Base-by-base conservation (phyloP, 2,329 filamentous ascomycete species). In the Chaetomium strumarium region DNA sequence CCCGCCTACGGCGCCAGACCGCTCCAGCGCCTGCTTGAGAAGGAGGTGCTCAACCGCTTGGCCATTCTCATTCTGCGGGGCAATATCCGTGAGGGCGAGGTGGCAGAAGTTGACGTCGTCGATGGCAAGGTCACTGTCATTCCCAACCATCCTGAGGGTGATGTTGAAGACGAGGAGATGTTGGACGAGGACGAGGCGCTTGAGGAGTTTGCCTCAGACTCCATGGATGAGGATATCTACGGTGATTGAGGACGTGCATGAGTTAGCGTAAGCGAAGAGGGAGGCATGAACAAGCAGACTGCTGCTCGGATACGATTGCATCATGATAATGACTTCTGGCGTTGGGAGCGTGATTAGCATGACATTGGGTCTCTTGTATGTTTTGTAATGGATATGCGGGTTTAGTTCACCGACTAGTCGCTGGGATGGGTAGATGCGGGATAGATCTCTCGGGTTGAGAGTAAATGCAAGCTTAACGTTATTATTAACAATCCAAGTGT, bases 1-100 rank as follows among this genome's bases (percentile, higher is more conserved):
- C 93, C 93, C 1, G 90, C 89, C 1, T 99, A 99, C 64, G 93
- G 93, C 69, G 93, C 93, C 38, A 81, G 93, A 53, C 93, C 93
- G 34, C 75, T 99, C 19, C 83, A 86, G 16, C 81, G 93, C 49
- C 81, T 99, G 55, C 96, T 99, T 62, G 93, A 99, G 75, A 93
- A 93, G 72, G 93, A 99, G 70, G 90, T 99, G 2, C 83, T 99
- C 64, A 99, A 99, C 72, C 84, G 85, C 46, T 75, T 99, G 58
- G 93, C 93, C 1, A 88, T 99, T 38, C 79, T 97, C 58, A 95
- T 99, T 58, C 78, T 99, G 20, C 82, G 90, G 58, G 90, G 90
- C 58, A 84, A 81, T 50, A 85, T 99, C 67, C 82, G 79, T 61
- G 92, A 99, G 60, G 91, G 91, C 40, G 93, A 99, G 73, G 73